Evolutionary conservation across 306 rosid genomes (phyloP), one percentile per base, ranked within the genome.

Genomic region (Styphnolobium japonicum): DNA sequence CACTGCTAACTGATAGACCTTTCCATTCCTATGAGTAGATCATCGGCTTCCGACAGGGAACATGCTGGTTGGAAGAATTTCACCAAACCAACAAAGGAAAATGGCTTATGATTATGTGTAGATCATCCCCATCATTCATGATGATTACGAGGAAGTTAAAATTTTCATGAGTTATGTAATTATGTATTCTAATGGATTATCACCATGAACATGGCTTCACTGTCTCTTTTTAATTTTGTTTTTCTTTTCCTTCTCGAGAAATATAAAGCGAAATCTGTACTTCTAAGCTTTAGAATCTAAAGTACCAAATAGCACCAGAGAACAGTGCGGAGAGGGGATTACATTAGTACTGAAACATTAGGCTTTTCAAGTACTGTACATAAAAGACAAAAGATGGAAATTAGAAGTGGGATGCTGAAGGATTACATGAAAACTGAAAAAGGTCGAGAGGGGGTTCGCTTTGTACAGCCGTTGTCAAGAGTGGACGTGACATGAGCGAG

Each of bases 401-500:
- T n/a, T n/a, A 79, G 63, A 77, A 77, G 81, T 72, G 68, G 73
- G 83, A 75, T 78, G 75, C 46, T 75, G 23, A 49, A 76, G 81
- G 75, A 48, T 55, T 71, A 69, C 66, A 67, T 34, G 61, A 77
- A 43, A 53, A 69, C 71, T 81, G 90, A 69, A 69, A 77, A 52
- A 72, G n/a, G n/a, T n/a, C n/a, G n/a, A n/a, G n/a, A n/a, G 25
- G 79, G 79, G 22, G 40, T 18, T 74, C 61, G 85, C 45, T 64
- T 84, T 71, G 90, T 65, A 69, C 62, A 82, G 86, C 75, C 80
- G 31, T 68, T 87, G 81, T 82, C 92, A 82, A 82, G 76, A n/a
- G 86, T 18, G 75, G 91, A 84, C 94, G 60, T 77, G 89, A 89
- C 96, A 86, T 78, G 83, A 75, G 15, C 14, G 84, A 82, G 88